Evolutionary conservation across 768 basidiomycete species (phyloP), one percentile per base, ranked within the genome.

Genomic region (Termitomyces sp.): DNA sequence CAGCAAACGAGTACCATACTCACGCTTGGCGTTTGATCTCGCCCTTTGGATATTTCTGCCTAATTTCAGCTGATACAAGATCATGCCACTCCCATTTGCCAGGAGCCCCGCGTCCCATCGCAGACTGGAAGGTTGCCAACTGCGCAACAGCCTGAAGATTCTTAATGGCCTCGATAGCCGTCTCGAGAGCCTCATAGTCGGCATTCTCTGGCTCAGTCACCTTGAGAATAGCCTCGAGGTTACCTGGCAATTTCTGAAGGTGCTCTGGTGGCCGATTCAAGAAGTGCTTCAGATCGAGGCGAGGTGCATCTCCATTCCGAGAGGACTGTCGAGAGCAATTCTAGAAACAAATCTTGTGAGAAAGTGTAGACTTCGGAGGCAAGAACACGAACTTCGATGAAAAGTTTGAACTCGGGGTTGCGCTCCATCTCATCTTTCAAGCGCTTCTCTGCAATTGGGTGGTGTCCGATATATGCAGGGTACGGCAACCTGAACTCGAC

Each of bases 71-170:
- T 1, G 89, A 74, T 5, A 96, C 91, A 18, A 97, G 74, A 71
- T 96, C 91, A 69, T 92, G 86, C 95, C 95, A 98, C 65, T 95
- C 91, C 81, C 91, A 87, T 70, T 92, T 94, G 3, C 82, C 84
- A 2, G 89, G 85, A 2, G 84, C 79, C 4, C 94, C 94, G 67
- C 86, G 85, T 15, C 92, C 86, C 89, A 93, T 94, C 0, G 92
- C 90, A 45, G 86, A 82, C 71, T 98, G 95, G 85, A 96, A 98
- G 4, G 94, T 92, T 65, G 89, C 83, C 52, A 97, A 74, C 71
- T 94, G 91, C 0, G 92, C 89, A 5, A 93, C 83, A 6, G 84
- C 83, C 63, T 94, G 91, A 59, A 98, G 75, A 64, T 85, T 89
- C 69, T 88, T 88, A 71, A 98, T 93, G 0, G 92, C 88, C 53